Base-by-base conservation (phyloP, 2,329 filamentous ascomycete genomes). In the Trichoderma atroviride region DNA sequence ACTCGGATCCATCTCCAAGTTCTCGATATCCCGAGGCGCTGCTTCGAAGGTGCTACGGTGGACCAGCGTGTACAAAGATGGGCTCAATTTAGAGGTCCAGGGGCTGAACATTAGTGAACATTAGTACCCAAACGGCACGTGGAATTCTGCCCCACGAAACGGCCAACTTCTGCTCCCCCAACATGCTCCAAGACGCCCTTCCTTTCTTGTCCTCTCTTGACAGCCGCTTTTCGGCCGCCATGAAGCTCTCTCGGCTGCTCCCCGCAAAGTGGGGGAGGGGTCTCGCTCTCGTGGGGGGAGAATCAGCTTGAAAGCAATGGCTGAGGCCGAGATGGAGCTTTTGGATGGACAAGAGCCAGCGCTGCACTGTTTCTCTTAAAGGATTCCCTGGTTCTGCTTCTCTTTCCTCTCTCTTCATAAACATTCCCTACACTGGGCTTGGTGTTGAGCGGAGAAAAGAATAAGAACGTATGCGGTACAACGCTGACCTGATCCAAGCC, bases 211-310 rank as follows among this genome's bases (percentile, higher is more conserved):
- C 33, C 29, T 50, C 56, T 60, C 31, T 35, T 3, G 29, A 35
- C 14, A 58, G 53, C 63, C 63, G 63, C 53, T 66, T 66, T 58
- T 66, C 63, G 63, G 63, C 53, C 53, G 57, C 63, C 27, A 58
- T 50, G 53, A 50, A 58, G 37, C 37, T 43, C 53, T 58, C 37
- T 27, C 37, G 37, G 47, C 64, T 79, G 77, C 78, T 76, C 68
- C 63, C 68, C 68, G 68, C 68, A 70, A 70, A 57, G 68, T 70
- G 68, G 68, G 68, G 68, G 62, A 66, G 37, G 58, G 50, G 58
- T 35, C n/a, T 43, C 9, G 13, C 13, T 55, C 27, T 60, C 63
- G 68, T 70, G 68, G 68, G 68, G 68, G 68, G 63, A 31, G 50
- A 65, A 40, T 27, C 27, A 31, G 63, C 29, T 35, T 66, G 53